phyloP scores from a whole-genome alignment of 495 filamentous ascomycete genomes.

The Podospora pseudocomata region DNA sequence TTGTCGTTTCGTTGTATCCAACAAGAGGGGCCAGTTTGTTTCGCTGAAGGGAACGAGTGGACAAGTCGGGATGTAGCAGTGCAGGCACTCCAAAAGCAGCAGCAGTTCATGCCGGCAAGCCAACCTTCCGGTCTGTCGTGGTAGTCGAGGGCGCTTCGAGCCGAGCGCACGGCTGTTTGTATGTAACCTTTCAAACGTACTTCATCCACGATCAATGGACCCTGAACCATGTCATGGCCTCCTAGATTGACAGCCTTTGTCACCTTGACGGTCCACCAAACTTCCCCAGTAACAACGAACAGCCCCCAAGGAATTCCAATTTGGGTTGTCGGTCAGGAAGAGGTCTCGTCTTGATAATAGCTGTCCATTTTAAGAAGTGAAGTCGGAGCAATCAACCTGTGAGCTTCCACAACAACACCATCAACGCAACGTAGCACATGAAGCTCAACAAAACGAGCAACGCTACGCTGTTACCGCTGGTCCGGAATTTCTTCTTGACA shows the following conservation, averaged over 20 bases:
- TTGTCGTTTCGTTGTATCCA: not conserved
- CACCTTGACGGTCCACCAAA: not conserved
- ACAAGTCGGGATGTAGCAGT: not conserved
- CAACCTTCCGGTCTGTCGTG: conserved; percentile 10
- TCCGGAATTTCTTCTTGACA: conserved; percentile 72
- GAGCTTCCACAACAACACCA: conserved; percentile 68
- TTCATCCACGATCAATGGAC: not conserved
- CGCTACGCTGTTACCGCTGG: conserved; percentile 80
- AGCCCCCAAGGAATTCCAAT: not conserved
- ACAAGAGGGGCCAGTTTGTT: not conserved
- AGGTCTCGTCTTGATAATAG: not conserved
- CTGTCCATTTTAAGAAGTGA: not conserved
- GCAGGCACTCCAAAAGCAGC: not conserved
- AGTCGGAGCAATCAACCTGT: conserved; percentile 18
- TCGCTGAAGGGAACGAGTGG: not conserved
- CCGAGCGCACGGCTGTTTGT: conserved; percentile 2
- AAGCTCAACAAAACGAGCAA: conserved; percentile 78
- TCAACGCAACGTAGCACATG: conserved; percentile 72
- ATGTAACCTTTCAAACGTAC: not conserved
- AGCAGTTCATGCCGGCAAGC: conserved; percentile 12
- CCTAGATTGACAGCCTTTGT: not conserved
- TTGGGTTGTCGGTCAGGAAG: not conserved
- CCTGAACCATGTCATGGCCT: not conserved
- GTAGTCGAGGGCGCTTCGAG: not conserved
- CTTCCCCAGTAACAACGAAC: not conserved